Conservation (phyloP, 2,329 filamentous ascomycete genomes). For the Taxawa tesnikishii region DNA sequence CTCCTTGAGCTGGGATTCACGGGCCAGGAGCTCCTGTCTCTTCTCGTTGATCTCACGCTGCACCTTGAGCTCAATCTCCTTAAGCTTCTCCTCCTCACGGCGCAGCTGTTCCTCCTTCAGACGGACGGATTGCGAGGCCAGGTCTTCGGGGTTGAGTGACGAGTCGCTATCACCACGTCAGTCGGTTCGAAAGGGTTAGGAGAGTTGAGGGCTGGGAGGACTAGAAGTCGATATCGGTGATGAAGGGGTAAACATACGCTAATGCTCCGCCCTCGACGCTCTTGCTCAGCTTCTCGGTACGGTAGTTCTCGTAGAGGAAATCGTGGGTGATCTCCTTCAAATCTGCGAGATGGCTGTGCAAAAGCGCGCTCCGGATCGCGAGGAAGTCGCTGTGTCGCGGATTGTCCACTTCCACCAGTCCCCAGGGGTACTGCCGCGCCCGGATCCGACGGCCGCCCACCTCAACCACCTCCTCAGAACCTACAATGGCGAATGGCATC, state of each 20-base stretch:
- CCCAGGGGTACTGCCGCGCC: conserved; percentile 97
- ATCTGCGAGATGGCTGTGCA: conserved; percentile 96
- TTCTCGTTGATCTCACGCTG: conserved; percentile 99
- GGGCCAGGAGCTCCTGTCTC: conserved; percentile 91
- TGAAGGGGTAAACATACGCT: conserved; percentile 52
- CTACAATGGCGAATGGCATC: conserved; percentile 98
- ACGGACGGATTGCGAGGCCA: conserved; percentile 92
- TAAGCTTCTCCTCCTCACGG: conserved; percentile 98
- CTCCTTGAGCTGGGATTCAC: conserved; percentile 96
- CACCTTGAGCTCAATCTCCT: conserved; percentile 98
- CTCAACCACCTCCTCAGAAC: conserved; percentile 89
- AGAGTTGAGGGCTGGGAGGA: too few relatives aligned
- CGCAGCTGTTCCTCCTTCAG: conserved; percentile 99
- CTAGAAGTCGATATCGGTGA: background rate
- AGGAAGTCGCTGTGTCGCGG: conserved; percentile 97
- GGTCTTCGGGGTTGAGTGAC: conserved; percentile 95
- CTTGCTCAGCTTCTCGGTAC: conserved; percentile 99
- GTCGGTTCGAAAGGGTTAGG: too few relatives aligned
- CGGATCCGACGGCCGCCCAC: conserved; percentile 85
- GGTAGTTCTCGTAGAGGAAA: conserved; percentile 99
- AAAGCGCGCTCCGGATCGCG: conserved; percentile 86
- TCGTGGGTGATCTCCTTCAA: conserved; percentile 99
- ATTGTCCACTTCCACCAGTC: conserved; percentile 97
- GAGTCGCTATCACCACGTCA: conserved; percentile 44
- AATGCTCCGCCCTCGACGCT: conserved; percentile 84